phyloP scores from a whole-genome alignment of 768 basidiomycete species.

The Hygrocybe coccinea region DNA sequence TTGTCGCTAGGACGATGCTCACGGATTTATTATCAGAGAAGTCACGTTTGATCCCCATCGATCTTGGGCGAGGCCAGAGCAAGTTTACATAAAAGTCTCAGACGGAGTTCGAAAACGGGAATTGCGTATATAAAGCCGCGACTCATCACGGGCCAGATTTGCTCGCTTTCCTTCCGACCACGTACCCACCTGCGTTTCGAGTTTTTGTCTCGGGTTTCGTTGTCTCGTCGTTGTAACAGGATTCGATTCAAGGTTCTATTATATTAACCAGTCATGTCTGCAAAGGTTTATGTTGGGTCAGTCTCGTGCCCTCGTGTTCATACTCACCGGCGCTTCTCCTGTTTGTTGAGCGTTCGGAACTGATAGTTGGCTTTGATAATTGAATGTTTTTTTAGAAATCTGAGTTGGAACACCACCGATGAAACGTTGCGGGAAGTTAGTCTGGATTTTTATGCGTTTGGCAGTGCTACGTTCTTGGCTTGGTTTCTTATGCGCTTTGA shows the following conservation, averaged over 20 bases:
- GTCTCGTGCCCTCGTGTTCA: conserved; percentile 58
- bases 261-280: conserved; percentile 58
- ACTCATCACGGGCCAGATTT: conserved; percentile 24
- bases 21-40: too few relatives aligned
- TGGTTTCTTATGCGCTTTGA: neutral
- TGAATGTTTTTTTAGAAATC: conserved; percentile 67
- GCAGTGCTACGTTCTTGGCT: conserved; percentile 27
- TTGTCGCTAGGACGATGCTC: too few relatives aligned
- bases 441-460: conserved; percentile 39
- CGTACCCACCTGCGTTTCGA: conserved; percentile 45
- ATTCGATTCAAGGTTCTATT: conserved; percentile 40
- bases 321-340: conserved; percentile 44
- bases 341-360: conserved; percentile 46
- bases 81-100: conserved; percentile 2
- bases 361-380: conserved; percentile 52
- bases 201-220: conserved; percentile 56
- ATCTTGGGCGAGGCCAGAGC: too few relatives aligned
- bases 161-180: conserved; percentile 44
- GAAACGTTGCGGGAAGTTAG: conserved; percentile 84
- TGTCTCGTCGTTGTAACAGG: conserved; percentile 47
- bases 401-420: conserved; percentile 96
- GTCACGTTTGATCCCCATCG: too few relatives aligned
- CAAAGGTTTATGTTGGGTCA: conserved; percentile 93
- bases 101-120: conserved; percentile 47
- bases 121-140: conserved; percentile 37